Evolutionary conservation across 495 filamentous ascomycete genomes (phyloP), one percentile per base, ranked within the genome.

Genomic region (Diplogelasinospora grovesii): DNA sequence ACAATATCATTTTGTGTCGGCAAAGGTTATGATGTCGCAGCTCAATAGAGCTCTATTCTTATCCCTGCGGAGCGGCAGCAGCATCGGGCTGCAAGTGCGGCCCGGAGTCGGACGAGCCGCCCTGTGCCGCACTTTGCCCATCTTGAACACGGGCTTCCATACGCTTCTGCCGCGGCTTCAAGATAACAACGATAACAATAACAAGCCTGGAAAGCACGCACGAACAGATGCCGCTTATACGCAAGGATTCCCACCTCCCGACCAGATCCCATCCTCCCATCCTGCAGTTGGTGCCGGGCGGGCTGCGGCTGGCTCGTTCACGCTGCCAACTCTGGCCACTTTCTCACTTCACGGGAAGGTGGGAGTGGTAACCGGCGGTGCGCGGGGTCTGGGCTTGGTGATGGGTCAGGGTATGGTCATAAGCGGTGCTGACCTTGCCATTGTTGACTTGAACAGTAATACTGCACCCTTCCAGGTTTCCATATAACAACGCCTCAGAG

Each of bases 321-420:
- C n/a, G n/a, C n/a, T n/a, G n/a, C 67, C 65, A 1, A 68, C 68
- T 9, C 63, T 73, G 11, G 61, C 66, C 10, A 56, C 76, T 22
- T 94, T 93, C 63, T 86, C 84, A 0, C 68, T 95, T 18, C 83
- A 93, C 59, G 81, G 75, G 19, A 81, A 79, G 51, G 83, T 86
- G 5, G 84, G 70, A 18, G 68, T 93, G 5, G 83, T 95, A 2
- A 94, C 88, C 8, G 89, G 89, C 22, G 89, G 88, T 49, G 88
- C 89, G 26, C 70, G 89, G 50, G 88, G 88, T 4, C 59, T 95
- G 50, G 88, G 88, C 34, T 67, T 95, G 50, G 89, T 94, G 23
- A 95, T 97, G 89, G 82, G 78, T 24, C 87, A 95, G 59, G 89
- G 81, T 4, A 75, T 93, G 48, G 82, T 95, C 20, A 77, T 83